Evolutionary conservation across 371 early-diverging fungal genomes (phyloP).

Genomic region (Haplosporangium sp.): DNA sequence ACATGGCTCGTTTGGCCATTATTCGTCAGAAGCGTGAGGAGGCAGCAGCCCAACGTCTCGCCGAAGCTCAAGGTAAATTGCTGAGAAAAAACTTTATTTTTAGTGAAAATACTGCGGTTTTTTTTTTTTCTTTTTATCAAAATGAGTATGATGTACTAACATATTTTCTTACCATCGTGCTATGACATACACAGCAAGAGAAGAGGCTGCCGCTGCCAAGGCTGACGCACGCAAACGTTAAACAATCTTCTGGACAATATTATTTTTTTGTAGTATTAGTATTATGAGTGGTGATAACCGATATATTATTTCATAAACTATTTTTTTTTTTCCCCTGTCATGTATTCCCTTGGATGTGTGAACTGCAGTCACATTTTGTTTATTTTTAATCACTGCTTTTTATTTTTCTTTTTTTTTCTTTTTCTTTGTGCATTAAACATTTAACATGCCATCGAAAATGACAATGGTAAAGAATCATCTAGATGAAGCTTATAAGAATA

Average conservation of each 20-base stretch:
- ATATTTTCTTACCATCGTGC: not conserved
- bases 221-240: slow-evolving; percentile 44
- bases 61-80: slow-evolving; percentile 61
- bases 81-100: not conserved
- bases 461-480: slow-evolving; percentile 15
- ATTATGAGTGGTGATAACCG: not conserved
- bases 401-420: slow-evolving; percentile 9
- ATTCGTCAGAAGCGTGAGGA: slow-evolving; percentile 77
- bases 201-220: slow-evolving; percentile 56
- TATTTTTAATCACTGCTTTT: slow-evolving; percentile 12
- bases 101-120: slow-evolving; percentile 24
- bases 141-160: not conserved
- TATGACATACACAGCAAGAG: slow-evolving; percentile 22
- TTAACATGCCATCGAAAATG: not conserved
- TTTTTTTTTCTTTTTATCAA: not conserved
- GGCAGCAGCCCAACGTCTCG: slow-evolving; percentile 67
- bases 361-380: slow-evolving; percentile 14
- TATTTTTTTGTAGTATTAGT: not conserved
- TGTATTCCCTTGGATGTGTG: not conserved
- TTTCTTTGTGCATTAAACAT: not conserved
- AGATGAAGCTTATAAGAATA: not conserved
- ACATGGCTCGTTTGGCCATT: slow-evolving; percentile 74
- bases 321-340: not conserved
- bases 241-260: not conserved
- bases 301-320: not conserved